These are phyloP conservation scores for Phanerodontia chrysosporium DNA, from an alignment of 768 basidiomycete genomes.

Conservation along the genomic window DNA sequence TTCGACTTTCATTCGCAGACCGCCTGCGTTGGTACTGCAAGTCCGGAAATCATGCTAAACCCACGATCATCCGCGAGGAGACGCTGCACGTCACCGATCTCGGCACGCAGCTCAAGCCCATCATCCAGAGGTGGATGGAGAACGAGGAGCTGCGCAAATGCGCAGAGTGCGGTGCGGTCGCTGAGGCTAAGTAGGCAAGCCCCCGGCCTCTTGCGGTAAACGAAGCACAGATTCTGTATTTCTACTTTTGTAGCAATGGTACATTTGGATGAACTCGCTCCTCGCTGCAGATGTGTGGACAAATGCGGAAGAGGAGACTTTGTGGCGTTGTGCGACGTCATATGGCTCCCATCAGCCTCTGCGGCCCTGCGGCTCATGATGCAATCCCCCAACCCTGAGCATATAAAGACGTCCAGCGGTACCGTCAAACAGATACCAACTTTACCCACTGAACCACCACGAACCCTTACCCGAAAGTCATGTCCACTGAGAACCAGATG, in stretches of 20 bases:
- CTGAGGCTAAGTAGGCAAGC: conserved; percentile 45
- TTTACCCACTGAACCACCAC: conserved; percentile 11
- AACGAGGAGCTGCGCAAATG: conserved; percentile 66
- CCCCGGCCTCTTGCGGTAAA: background rate
- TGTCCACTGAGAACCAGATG: conserved; percentile 14
- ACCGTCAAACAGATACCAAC: conserved; percentile 10
- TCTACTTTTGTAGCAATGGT: background rate
- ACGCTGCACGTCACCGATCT: conserved; percentile 86
- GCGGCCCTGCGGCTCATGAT: conserved; percentile 11
- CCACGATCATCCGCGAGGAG: conserved; percentile 81
- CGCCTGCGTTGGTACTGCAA: conserved; percentile 91
- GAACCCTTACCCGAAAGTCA: no score
- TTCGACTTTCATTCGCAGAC: no score
- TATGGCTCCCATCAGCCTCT: background rate
- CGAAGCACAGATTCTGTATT: background rate
- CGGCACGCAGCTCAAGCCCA: conserved; percentile 88
- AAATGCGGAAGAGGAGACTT: background rate
- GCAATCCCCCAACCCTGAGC: conserved; percentile 3
- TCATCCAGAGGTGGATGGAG: conserved; percentile 82
- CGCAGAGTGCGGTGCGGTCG: conserved; percentile 60
- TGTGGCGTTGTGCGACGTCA: background rate
- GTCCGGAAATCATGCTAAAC: conserved; percentile 50
- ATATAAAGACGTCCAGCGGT: conserved; percentile 3
- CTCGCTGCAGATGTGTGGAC: background rate
- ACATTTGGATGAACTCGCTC: background rate